Base-by-base conservation (phyloP, 108 stramenopile genomes). In the Discostella stelligeroides region DNA sequence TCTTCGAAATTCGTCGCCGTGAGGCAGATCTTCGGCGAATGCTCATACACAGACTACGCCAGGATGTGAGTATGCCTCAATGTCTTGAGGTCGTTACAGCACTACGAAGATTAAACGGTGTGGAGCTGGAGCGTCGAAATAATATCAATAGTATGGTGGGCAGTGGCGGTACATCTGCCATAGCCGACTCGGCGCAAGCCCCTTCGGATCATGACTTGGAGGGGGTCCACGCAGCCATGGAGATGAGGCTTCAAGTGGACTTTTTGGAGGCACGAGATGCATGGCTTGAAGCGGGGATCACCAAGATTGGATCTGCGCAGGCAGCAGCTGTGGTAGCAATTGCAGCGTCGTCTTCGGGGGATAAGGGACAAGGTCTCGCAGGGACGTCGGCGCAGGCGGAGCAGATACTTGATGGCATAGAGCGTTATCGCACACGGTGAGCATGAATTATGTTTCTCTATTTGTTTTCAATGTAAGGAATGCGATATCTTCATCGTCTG, bases 81-180 rank as follows among this genome's bases (percentile, higher is more conserved):
- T 94, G 92, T 71, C 65, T 94, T 28, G 92, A 94, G 66, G 77
- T 91, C 43, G 90, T 94, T 8, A 94, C 92, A 11, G 89, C 92
- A 21, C 72, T 94, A 51, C 76, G 92, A 25, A 80, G 89, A 34
- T 65, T 94, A 58, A 94, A 94, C 76, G 87, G 87, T 9, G 88
- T 94, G 15, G 92, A 94, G 54, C 56, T 94, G 11, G 92, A 94
- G 72, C 72, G 90, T 25, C 73, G 81, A 46, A 70, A 70, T 39
- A 60, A 60, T 60, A 60, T 17, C 57, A 58, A 60, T 34, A 39
- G 62, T 43, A 45, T n/a, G 39, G 42, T 38, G 1, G 62, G 62
- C 6, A 46, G 47, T 18, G 58, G 41, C n/a, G 68, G 23, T 24
- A 43, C 14, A 5, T n/a, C 57, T 38, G 37, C 57, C 4, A 65